phyloP scores from a whole-genome alignment of 2,329 filamentous ascomycete genomes.

The Zymoseptoria ardabiliae region DNA sequence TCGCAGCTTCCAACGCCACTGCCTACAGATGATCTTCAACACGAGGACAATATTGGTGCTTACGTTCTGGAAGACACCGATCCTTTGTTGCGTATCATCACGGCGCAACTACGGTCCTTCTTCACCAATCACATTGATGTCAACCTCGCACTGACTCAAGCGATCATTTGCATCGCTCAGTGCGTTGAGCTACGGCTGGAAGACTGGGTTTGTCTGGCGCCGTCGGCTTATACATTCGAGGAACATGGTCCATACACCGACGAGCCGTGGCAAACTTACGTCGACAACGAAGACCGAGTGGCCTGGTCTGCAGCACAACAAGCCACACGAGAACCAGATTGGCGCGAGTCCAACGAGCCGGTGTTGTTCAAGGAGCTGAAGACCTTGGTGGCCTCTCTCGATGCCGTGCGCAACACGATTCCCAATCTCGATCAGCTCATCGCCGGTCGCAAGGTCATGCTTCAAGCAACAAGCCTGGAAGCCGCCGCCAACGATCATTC shows the following conservation, averaged over 20 bases:
- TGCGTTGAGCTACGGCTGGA: constrained; percentile 81
- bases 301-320: constrained; percentile 19
- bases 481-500: constrained; percentile 19
- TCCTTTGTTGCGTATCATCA: constrained; percentile 45
- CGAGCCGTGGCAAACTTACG: constrained; percentile 21
- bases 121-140: constrained; percentile 87
- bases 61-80: constrained; percentile 44
- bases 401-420: constrained; percentile 36
- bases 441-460: constrained; percentile 42
- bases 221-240: constrained; percentile 14
- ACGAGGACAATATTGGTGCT: constrained; percentile 2
- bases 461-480: constrained; percentile 40
- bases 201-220: constrained; percentile 67
- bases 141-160: constrained; percentile 80
- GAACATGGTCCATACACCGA: constrained; percentile 34
- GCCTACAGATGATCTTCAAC: background rate
- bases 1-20: constrained; percentile 16
- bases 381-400: constrained; percentile 36
- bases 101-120: constrained; percentile 65
- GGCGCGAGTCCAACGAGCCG: constrained; percentile 31
- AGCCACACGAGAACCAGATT: constrained; percentile 31
- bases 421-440: constrained; percentile 43
- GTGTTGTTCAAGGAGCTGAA: constrained; percentile 37
- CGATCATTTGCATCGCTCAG: constrained; percentile 71
- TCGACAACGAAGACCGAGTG: constrained; percentile 31